Conservation (phyloP, 306 rosid genomes). For the Prosopis cineraria region DNA sequence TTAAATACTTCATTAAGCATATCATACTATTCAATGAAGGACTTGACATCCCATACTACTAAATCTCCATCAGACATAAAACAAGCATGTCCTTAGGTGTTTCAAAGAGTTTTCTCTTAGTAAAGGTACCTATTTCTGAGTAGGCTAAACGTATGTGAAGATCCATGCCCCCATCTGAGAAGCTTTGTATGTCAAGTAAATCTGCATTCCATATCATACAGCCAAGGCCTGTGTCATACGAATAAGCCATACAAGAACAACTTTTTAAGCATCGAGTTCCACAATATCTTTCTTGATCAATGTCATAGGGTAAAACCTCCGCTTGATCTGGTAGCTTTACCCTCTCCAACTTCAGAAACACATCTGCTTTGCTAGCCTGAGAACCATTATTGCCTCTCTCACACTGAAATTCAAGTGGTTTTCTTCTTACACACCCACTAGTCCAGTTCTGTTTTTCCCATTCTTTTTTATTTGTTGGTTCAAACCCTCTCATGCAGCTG, state of each 20-base stretch:
- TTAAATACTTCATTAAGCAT: no score
- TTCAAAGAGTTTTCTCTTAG: no score
- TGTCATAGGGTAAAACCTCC: not conserved
- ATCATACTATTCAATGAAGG: no score
- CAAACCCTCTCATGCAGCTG: not conserved
- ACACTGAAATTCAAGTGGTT: slow-evolving; percentile 38
- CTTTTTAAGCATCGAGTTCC: not conserved
- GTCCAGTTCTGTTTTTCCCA: slow-evolving; percentile 19
- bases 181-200: not conserved
- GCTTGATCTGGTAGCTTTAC: slow-evolving; percentile 30
- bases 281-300: not conserved
- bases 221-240: not conserved
- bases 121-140: not conserved
- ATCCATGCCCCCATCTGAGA: not conserved
- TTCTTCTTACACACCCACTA: not conserved
- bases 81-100: no score
- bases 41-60: no score
- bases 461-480: not conserved
- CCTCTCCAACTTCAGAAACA: slow-evolving; percentile 11
- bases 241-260: slow-evolving; percentile 19
- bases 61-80: no score
- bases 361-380: slow-evolving; percentile 28
- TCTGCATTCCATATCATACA: not conserved
- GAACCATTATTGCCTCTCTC: not conserved
- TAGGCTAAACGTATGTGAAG: not conserved